Base-by-base conservation (phyloP, 148 eudicot genomes). In the Rhododendron molle region DNA sequence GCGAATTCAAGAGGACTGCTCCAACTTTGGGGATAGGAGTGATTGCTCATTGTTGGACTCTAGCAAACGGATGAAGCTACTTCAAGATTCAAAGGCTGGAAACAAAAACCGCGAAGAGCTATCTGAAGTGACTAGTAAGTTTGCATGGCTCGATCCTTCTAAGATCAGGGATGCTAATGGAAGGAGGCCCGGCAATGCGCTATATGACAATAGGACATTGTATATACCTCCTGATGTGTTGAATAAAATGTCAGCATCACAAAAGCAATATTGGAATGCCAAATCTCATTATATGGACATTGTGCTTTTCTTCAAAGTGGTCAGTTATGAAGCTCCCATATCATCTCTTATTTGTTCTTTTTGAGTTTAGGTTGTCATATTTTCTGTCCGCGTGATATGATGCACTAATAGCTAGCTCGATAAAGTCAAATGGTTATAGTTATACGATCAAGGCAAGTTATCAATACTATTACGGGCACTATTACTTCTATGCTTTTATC, bases 171-270 rank as follows among this genome's bases (percentile, higher is more conserved):
- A 97, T 93, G 98, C 95, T 56, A 93, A 90, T 78, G 92, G 95
- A 84, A 93, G 98, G 91, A 92, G 94, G 89, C 98, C 96, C 36
- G 89, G 21, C 36, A 89, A 97, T 82, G 91, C 96, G 50, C 88
- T 92, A 20, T 94, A 92, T 90, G 98, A 97, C 87, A 95, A 92
- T 86, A 91, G 91, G 86, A 93, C 98, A 80, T 96, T 97, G 28
- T 91, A 93, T 88, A 92, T 97, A 86, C 99, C 99, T 80, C 94
- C 96, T 26, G 95, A 94, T 83, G 93, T 80, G 86, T 81, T 97
- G 85, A 95, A 89, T 86, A 97, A 93, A 84, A 94, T 97, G 99
- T 93, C 99, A 56, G 96, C 99, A 83, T 93, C 99, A n/a, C 99
- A 94, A 82, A 97, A 90, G 89, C 99, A 97, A 82, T 97, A 97